These are phyloP conservation scores for Fagopyrum homotropicum DNA, from an alignment of 148 eudicot species.

Conservation along the genomic window DNA sequence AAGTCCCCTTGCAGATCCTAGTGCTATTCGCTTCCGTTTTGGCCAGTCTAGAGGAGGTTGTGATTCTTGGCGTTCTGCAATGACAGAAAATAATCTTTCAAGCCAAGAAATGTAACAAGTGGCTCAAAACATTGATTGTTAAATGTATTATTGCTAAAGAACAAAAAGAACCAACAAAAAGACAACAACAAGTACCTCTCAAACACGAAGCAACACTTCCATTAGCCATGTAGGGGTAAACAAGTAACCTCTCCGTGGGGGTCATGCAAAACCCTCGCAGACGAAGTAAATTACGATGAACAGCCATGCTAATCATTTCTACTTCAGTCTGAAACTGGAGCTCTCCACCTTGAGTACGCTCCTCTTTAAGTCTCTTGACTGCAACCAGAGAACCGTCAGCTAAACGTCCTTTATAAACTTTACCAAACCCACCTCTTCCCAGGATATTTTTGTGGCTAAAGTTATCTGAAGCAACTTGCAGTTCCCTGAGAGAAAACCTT, in stretches of 20 bases:
- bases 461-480: constrained; percentile 22
- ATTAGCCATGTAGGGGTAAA: constrained; percentile 47
- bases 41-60: constrained; percentile 34
- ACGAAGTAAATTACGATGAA: constrained; percentile 43
- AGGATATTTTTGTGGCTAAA: constrained; percentile 16
- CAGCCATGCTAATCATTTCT: constrained; percentile 47
- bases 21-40: constrained; percentile 34
- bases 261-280: constrained; percentile 54
- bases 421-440: constrained; percentile 18
- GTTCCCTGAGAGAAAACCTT: constrained; percentile 44
- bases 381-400: constrained; percentile 57
- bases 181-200: constrained; percentile 32
- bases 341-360: constrained; percentile 32
- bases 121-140: no score
- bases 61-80: constrained; percentile 31
- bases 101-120: constrained; percentile 2
- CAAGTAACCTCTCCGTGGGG: constrained; percentile 47
- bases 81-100: not conserved
- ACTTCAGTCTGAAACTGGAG: constrained; percentile 17
- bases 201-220: constrained; percentile 47
- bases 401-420: constrained; percentile 24
- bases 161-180: not conserved
- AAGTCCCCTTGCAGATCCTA: constrained; percentile 43
- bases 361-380: constrained; percentile 48
- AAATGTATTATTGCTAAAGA: constrained; percentile 4